These are phyloP conservation scores for Rhododendron ovatum DNA, from an alignment of 148 eudicot species.

Conservation along the genomic window DNA sequence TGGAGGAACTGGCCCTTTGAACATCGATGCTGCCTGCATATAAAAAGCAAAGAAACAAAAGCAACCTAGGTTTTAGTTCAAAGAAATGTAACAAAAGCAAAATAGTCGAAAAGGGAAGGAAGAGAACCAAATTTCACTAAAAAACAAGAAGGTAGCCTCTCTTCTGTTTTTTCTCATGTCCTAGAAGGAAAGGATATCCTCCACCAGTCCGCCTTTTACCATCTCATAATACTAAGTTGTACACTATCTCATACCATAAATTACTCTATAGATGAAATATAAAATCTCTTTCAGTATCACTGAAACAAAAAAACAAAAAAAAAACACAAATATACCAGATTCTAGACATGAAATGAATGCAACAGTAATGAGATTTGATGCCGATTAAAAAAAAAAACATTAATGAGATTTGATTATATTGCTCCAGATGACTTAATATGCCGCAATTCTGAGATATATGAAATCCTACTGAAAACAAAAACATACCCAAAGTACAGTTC, in stretches of 20 bases:
- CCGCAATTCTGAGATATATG: neutral
- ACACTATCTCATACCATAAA: neutral
- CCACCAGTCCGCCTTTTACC: neutral
- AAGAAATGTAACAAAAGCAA: neutral
- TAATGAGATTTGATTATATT: neutral
- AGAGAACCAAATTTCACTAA: neutral
- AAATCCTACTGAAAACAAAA: slow-evolving; percentile 16
- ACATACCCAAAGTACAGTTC: slow-evolving; percentile 98
- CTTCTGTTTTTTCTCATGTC: neutral
- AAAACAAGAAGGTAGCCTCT: neutral
- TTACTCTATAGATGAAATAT: neutral
- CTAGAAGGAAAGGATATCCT: neutral
- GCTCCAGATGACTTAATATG: neutral
- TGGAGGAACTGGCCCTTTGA: slow-evolving; percentile 97
- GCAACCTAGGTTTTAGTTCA: neutral
- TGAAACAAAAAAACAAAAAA: neutral
- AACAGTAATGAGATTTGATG: neutral
- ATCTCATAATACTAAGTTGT: neutral
- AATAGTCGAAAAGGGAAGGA: neutral
- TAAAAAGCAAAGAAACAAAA: neutral
- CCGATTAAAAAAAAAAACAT: neutral
- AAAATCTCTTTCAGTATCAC: neutral
- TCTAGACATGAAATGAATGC: neutral
- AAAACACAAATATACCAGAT: neutral
- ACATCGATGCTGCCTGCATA: slow-evolving; percentile 91